Evolutionary conservation across 73 alveolate species (phyloP), one percentile per base, ranked within the genome.

Genomic region (Paramecium sexaurelia): DNA sequence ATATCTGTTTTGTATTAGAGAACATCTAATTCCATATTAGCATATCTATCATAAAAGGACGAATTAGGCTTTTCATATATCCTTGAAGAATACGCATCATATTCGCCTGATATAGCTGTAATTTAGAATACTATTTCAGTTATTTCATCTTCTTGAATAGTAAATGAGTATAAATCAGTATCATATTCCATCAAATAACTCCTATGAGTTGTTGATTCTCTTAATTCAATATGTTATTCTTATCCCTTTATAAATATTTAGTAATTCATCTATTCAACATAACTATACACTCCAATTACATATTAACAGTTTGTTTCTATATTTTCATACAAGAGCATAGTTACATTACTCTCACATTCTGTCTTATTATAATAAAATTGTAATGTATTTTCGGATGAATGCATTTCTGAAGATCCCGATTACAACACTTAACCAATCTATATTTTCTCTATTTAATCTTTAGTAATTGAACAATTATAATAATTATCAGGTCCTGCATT

Each of bases 381-480:
- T 24, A 78, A 11, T 3, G 73, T 33, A 7, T 61, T 78, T 20
- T 78, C 90, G 9, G 43, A 15, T 19, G 43, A 24, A 78, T 78
- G 36, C 6, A 71, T 15, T n/a, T 32, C 56, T 35, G 86, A 32
- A 35, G 15, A 17, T 19, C 90, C 90, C 19, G 43, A 37, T 24
- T 20, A 20, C 15, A 78, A 1, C 6, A 19, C 75, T 78, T 22
- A 3, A 3, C 90, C 90, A 1, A 78, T 39, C 13, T 78, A 19
- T 0, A 45, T 10, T 40, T 39, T 0, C 5, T 41, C 29, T 37
- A 78, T 29, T 39, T 78, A 4, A 5, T 37, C 75, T 17, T 78
- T 61, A 43, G 73, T 45, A 7, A 78, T 26, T 29, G 90, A 78
- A 24, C 90, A 78, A 78, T 78, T 78, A 78, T 78, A 78, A 40